Evolutionary conservation across 129 eudicot genomes (phyloP).

Genomic region (Calendula officinalis): DNA sequence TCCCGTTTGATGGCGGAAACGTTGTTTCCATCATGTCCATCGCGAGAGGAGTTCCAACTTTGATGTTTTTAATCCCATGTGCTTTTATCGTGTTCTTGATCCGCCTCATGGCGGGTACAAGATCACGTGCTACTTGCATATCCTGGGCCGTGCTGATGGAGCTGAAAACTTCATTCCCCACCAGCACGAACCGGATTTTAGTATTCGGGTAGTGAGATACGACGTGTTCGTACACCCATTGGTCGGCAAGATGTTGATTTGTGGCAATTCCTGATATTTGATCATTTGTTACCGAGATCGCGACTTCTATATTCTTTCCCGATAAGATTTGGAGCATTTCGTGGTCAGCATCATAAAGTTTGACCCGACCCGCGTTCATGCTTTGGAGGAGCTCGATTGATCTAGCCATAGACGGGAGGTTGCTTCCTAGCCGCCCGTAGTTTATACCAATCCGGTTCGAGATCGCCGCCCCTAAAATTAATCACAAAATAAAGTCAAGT

Average conservation of each 20-base stretch:
- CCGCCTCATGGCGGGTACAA: conserved; percentile 66
- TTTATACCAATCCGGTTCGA: conserved; percentile 52
- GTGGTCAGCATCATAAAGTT: conserved; percentile 59
- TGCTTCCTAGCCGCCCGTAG: conserved; percentile 66
- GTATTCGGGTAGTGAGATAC: conserved; percentile 59
- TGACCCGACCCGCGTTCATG: conserved; percentile 46
- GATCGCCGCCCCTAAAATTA: conserved; percentile 22
- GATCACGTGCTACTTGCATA: conserved; percentile 36
- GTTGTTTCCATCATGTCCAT: conserved; percentile 62
- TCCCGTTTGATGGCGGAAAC: conserved; percentile 65
- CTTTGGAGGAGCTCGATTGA: conserved; percentile 38
- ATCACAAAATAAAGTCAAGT: too few relatives aligned
- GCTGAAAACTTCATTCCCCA: conserved; percentile 66
- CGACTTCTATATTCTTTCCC: conserved; percentile 48
- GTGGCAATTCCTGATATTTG: conserved; percentile 52
- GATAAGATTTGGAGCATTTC: conserved; percentile 59
- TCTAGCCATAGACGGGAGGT: conserved; percentile 56
- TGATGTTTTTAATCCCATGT: conserved; percentile 55
- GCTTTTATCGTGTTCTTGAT: conserved; percentile 43
- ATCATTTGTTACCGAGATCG: conserved; percentile 58
- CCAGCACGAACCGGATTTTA: conserved; percentile 52
- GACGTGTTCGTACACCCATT: conserved; percentile 65
- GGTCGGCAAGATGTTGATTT: conserved; percentile 49
- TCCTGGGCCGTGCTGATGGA: conserved; percentile 26
- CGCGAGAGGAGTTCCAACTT: conserved; percentile 63